Conservation (phyloP, 768 basidiomycete genomes). For the Lentinus tigrinus region DNA sequence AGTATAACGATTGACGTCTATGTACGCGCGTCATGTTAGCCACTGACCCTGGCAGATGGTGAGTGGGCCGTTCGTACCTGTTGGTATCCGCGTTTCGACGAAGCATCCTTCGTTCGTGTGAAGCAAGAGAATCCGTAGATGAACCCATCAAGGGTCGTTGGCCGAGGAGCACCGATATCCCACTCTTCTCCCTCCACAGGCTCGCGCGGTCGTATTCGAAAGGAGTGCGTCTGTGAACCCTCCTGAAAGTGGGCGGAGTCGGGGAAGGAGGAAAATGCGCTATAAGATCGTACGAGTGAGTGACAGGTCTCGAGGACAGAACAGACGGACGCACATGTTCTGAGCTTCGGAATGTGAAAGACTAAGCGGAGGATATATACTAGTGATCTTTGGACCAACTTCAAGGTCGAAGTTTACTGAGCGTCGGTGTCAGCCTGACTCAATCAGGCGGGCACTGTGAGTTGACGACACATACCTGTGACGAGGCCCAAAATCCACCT, state of each 20-base stretch:
- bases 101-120: conserved; percentile 61
- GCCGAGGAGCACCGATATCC: conserved; percentile 24
- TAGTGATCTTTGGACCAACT: conserved; percentile 74
- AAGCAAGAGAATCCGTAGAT: conserved; percentile 81
- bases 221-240: conserved; percentile 82
- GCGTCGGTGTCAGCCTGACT: conserved; percentile 5
- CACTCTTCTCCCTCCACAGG: conserved; percentile 20
- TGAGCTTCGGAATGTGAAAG: conserved; percentile 68
- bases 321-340: conserved; percentile 68
- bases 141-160: conserved; percentile 56
- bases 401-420: conserved; percentile 89
- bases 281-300: conserved; percentile 27
- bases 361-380: conserved; percentile 64
- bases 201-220: conserved; percentile 64
- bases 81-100: conserved; percentile 75
- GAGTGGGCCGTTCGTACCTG: no score
- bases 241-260: conserved; percentile 86
- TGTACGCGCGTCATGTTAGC: conserved; percentile 6
- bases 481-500: conserved; percentile 70
- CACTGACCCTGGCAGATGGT: no score
- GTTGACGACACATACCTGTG: conserved; percentile 47
- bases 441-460: background rate
- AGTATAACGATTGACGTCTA: conserved; percentile 82
- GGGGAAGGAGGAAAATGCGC: conserved; percentile 91
- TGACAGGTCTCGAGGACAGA: background rate